phyloP scores from a whole-genome alignment of 225 moss, liverwort and hornwort genomes.

The Sphagnum contortum region DNA sequence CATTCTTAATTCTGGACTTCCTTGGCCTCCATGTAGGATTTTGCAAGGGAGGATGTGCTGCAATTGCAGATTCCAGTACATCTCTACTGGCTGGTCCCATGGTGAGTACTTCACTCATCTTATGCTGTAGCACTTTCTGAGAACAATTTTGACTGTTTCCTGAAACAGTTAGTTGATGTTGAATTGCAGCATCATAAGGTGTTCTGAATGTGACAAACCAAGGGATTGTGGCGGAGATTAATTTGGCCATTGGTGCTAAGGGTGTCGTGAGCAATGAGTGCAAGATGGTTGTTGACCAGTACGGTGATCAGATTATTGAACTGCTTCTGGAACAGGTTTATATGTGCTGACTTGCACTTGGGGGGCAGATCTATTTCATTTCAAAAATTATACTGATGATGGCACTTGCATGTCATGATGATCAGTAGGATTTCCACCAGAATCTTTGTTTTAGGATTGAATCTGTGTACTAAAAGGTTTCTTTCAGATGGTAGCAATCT shows the following conservation, averaged over 20 bases:
- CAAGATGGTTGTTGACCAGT: conserved; percentile 75
- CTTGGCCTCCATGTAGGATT: conserved; percentile 37
- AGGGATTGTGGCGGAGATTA: conserved; percentile 86
- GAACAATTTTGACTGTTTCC: no score
- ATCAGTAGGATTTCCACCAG: no score
- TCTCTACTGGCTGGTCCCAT: conserved; percentile 90
- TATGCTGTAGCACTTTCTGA: no score
- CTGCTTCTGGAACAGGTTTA: conserved; percentile 61
- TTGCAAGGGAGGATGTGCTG: conserved; percentile 71
- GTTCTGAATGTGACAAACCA: conserved; percentile 2
- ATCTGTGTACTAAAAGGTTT: not conserved
- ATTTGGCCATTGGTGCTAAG: conserved; percentile 82
- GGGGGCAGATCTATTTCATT: no score
- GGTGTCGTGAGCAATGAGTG: conserved; percentile 83
- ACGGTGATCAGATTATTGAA: conserved; percentile 76
- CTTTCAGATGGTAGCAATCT: no score
- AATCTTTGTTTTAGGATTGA: not conserved
- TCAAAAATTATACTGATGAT: no score
- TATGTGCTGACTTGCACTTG: not conserved
- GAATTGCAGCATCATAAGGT: no score
- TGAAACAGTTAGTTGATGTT: no score
- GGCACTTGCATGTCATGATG: no score
- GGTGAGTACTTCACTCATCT: conserved; percentile 22
- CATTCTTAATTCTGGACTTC: no score
- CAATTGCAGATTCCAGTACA: conserved; percentile 94